These are phyloP conservation scores for Malbranchea cinnamomea DNA, from an alignment of 2,329 filamentous ascomycete genomes.

Conservation along the genomic window DNA sequence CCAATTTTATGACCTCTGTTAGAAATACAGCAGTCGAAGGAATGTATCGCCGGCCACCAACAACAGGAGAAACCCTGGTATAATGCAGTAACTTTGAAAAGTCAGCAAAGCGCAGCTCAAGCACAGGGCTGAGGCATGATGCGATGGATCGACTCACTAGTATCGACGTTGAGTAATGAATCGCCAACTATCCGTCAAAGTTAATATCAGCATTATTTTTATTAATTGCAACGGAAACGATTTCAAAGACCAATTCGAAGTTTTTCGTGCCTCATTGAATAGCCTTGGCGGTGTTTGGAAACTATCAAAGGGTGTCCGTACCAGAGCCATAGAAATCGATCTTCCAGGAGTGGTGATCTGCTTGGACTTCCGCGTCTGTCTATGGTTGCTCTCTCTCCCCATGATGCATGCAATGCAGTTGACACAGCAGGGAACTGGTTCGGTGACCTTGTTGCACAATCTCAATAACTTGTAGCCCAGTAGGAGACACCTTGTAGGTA, in stretches of 20 bases:
- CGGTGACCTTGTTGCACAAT: too few relatives aligned
- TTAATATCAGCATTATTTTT: conserved; percentile 7
- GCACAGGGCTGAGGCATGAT: background rate
- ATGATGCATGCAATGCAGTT: too few relatives aligned
- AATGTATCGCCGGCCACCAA: conserved; percentile 74
- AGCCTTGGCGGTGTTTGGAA: too few relatives aligned
- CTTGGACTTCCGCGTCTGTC: too few relatives aligned
- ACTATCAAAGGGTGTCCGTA: too few relatives aligned
- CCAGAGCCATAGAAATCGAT: conserved; percentile 25
- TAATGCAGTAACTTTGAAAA: conserved; percentile 72
- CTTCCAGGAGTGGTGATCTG: conserved; percentile 20
- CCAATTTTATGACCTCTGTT: conserved; percentile 81
- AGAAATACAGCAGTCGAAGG: conserved; percentile 88
- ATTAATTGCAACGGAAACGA: too few relatives aligned
- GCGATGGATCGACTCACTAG: conserved; percentile 21
- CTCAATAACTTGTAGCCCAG: too few relatives aligned
- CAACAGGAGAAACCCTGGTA: conserved; percentile 79
- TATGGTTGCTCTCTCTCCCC: too few relatives aligned
- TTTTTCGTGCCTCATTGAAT: too few relatives aligned
- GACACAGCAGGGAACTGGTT: too few relatives aligned
- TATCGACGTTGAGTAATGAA: conserved; percentile 30
- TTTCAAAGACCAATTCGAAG: too few relatives aligned
- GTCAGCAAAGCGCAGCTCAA: conserved; percentile 6
- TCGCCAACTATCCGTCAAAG: conserved; percentile 21
- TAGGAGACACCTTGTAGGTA: too few relatives aligned